phyloP scores from a whole-genome alignment of 2,329 filamentous ascomycete species.

The Aspergillus pseudonomiae region DNA sequence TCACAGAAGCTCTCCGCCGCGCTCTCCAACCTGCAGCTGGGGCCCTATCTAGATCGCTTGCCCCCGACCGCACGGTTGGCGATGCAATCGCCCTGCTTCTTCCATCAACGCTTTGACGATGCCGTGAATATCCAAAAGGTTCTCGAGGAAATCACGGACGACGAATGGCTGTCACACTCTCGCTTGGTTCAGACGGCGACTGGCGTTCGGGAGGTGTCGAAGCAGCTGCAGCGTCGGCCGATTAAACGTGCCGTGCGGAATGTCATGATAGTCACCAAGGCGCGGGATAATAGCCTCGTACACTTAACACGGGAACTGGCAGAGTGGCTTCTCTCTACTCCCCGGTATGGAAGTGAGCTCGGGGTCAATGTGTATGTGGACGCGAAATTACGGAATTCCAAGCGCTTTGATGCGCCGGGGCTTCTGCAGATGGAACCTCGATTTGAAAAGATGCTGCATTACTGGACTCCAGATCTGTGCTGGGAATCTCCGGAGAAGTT shows the following conservation, averaged over 20 bases:
- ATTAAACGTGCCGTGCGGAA: conserved; percentile 90
- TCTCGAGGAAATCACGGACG: conserved; percentile 86
- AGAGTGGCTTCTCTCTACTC: conserved; percentile 84
- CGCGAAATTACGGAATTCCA: conserved; percentile 84
- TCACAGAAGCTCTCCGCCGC: conserved; percentile 66
- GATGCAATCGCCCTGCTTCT: conserved; percentile 92
- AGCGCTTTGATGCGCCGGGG: conserved; percentile 78
- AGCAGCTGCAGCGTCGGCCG: conserved; percentile 88
- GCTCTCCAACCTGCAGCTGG: conserved; percentile 55
- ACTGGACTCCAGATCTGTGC: conserved; percentile 96
- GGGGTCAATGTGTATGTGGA: conserved; percentile 99
- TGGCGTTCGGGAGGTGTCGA: conserved; percentile 90
- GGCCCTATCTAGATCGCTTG: conserved; percentile 46
- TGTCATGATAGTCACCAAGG: conserved; percentile 98
- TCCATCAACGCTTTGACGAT: conserved; percentile 95
- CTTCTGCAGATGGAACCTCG: conserved; percentile 74
- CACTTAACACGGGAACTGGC: conserved; percentile 84
- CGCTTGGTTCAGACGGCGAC: conserved; percentile 93
- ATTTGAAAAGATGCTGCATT: conserved; percentile 82
- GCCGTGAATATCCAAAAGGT: conserved; percentile 94
- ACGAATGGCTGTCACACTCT: conserved; percentile 89
- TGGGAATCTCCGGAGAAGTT: conserved; percentile 94
- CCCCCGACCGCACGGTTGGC: conserved; percentile 58
- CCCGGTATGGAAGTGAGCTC: conserved; percentile 84
- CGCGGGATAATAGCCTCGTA: conserved; percentile 90